Conservation (phyloP, 2,329 filamentous ascomycete genomes). For the Fusarium multiceps region DNA sequence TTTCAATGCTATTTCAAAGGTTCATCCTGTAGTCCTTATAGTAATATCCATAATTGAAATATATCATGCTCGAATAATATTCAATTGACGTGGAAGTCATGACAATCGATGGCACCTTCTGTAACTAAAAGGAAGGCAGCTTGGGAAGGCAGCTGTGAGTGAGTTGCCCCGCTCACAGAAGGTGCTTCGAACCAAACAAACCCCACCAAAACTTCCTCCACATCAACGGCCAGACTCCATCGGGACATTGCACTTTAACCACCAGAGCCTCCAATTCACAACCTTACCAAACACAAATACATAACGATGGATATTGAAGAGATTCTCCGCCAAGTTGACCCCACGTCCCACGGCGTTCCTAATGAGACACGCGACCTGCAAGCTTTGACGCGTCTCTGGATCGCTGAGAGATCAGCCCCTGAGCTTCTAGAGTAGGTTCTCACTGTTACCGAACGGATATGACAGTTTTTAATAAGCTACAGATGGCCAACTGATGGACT, state of each 20-base stretch:
- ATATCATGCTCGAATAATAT: neutral
- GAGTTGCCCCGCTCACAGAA: slow-evolving; percentile 28
- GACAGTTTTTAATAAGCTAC: neutral
- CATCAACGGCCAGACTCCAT: slow-evolving; percentile 1
- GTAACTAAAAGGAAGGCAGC: neutral
- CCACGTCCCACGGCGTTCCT: slow-evolving; percentile 63
- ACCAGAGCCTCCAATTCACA: neutral
- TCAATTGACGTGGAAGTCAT: neutral
- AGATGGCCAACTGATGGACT: slow-evolving; percentile 77
- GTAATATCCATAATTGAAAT: neutral
- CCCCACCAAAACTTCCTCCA: slow-evolving; percentile 28
- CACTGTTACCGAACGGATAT: neutral
- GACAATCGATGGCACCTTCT: neutral
- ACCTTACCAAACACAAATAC: no score
- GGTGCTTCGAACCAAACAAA: slow-evolving; percentile 6
- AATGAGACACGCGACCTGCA: slow-evolving; percentile 81
- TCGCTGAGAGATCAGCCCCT: slow-evolving; percentile 89
- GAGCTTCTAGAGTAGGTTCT: slow-evolving; percentile 80
- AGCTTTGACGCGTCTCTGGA: slow-evolving; percentile 89
- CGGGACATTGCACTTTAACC: neutral
- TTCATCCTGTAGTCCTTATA: neutral
- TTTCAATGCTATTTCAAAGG: neutral
- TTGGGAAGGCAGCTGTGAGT: slow-evolving; percentile 1
- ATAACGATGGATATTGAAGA: slow-evolving; percentile 79
- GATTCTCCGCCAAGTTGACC: slow-evolving; percentile 80